Percentiles rank a stretch among this genome's conserved stretches.
These are phyloP conservation scores for Mycena sanguinolenta DNA, from an alignment of 768 basidiomycete species.

Conservation along the genomic window DNA sequence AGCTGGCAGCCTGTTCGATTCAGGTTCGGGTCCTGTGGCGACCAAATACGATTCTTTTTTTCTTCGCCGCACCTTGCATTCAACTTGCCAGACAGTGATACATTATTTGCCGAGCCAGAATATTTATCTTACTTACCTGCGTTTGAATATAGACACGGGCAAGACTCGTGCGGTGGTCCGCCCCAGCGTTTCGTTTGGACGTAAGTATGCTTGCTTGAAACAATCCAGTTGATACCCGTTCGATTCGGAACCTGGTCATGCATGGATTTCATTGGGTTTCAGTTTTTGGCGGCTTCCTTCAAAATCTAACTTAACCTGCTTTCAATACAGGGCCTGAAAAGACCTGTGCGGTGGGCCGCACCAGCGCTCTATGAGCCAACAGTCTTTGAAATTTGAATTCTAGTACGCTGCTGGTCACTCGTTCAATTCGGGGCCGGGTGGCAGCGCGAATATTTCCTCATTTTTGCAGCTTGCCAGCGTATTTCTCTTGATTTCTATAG, in stretches of 20 bases:
- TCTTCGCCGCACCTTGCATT: no score
- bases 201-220: no score
- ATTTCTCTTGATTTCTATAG: no score
- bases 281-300: background rate
- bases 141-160: background rate
- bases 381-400: no score
- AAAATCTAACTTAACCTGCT: background rate
- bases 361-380: background rate
- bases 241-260: background rate
- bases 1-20: background rate
- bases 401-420: no score
- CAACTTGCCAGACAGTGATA: no score
- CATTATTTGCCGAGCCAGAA: no score
- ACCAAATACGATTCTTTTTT: no score
- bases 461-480: no score
- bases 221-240: no score
- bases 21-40: background rate
- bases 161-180: background rate
- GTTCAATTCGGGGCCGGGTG: no score
- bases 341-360: background rate
- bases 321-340: background rate
- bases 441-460: no score
- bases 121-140: background rate
- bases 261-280: background rate
- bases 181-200: background rate